Evolutionary conservation across 495 filamentous ascomycete species (phyloP), one percentile per base, ranked within the genome.

Genomic region (Penicillium desertorum): DNA sequence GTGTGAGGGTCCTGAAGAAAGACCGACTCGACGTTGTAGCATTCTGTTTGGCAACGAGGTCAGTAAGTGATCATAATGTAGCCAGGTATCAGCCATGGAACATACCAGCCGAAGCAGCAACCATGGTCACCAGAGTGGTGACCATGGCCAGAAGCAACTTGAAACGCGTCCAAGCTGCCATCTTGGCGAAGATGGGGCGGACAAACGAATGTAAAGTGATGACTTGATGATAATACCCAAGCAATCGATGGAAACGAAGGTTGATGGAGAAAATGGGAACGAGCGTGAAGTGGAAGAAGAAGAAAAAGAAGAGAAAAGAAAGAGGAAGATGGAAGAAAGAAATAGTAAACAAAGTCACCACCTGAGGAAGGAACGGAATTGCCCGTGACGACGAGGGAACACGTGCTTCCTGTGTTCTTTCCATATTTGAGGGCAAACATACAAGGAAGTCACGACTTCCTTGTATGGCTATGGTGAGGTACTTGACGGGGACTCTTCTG

Each of bases 1-100:
- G 45, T 49, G 20, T 59, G 49, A 12, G 61, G 56, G 9, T 62
- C 14, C 54, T 52, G 51, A 53, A 56, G 29, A 8, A 46, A 36
- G 14, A 55, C 43, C 1, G 43, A 30, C 22, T 46, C 53, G 30
- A 55, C 6, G 22, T 45, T 8, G 16, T 12, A 20, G 22, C 53
- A 55, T 19, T 55, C 53, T 55, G 44, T 27, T 37, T 1, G 4
- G 17, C 5, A 23, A 29, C n/a, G 5, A 19, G 20, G 44, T 55
- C 27, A 55, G 44, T 39, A 8, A 23, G 5, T 22, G n/a, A 9
- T 43, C 37, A 30, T 22, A 32, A 2, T 0, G 32, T 1, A 14
- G 19, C 3, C n/a, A 17, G 14, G 11, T 2, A 11, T 36, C 8
- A 4, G 19, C n/a, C 4, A 36, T 16, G 25, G 22, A 20, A 47